phyloP scores from a whole-genome alignment of 139 green algal species.

The Tetradesmus lagerheimii region DNA sequence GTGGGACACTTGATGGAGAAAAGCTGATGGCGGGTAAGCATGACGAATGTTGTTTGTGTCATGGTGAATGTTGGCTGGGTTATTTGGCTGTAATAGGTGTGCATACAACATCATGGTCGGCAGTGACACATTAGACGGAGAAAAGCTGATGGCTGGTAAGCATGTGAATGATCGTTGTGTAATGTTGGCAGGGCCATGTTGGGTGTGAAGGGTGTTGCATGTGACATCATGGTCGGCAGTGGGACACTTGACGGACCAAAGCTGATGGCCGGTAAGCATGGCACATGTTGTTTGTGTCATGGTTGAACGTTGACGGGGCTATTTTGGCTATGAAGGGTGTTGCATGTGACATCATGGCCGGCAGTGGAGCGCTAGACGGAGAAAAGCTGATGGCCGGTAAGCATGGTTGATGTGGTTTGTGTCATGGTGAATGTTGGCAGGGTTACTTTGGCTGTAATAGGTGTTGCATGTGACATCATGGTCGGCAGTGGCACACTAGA shows the following conservation, averaged over 20 bases:
- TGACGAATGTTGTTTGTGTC: neutral
- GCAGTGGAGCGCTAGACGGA: neutral
- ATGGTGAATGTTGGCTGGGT: neutral
- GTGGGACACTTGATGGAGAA: neutral
- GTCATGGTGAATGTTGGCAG: neutral
- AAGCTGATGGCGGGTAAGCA: slow-evolving; percentile 22
- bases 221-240: slow-evolving; percentile 33
- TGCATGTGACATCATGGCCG: slow-evolving; percentile 58
- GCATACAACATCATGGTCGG: no score
- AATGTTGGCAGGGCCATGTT: neutral
- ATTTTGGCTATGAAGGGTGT: no score
- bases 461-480: slow-evolving; percentile 64
- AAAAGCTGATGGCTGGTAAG: no score
- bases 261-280: slow-evolving; percentile 15
- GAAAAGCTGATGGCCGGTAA: slow-evolving; percentile 15
- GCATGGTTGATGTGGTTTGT: neutral
- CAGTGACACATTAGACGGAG: no score
- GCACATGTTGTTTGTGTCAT: no score
- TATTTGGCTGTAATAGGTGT: no score
- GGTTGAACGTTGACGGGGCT: no score
- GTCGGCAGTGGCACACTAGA: neutral
- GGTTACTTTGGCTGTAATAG: neutral
- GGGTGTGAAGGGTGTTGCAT: slow-evolving; percentile 56
- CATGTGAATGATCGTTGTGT: neutral
- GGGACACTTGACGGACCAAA: neutral